These are phyloP conservation scores for Verticillium nonalfalfae DNA, from an alignment of 2,329 filamentous ascomycete species.

Conservation along the genomic window DNA sequence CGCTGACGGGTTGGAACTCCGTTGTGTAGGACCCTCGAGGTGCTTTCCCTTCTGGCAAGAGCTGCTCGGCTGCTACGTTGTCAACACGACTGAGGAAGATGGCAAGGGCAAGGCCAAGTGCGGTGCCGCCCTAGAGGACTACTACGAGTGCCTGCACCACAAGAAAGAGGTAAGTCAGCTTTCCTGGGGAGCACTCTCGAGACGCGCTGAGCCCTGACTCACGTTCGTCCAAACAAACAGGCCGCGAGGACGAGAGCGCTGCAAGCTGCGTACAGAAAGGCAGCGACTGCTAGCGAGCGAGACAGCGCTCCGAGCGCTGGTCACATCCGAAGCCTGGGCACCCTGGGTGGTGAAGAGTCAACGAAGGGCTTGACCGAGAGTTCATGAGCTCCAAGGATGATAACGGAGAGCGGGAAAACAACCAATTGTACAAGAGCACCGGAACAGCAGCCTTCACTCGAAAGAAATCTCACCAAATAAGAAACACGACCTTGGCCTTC, in stretches of 20 bases:
- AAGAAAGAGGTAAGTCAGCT: constrained; percentile 79
- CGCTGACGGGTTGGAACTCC: constrained; percentile 13
- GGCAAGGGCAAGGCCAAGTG: constrained; percentile 84
- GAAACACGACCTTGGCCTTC: background rate
- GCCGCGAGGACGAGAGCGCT: constrained; percentile 71
- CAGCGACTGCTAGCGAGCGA: constrained; percentile 66
- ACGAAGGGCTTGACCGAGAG: constrained; percentile 51
- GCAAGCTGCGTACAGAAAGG: constrained; percentile 79
- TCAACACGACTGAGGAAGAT: constrained; percentile 79
- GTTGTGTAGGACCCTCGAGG: constrained; percentile 53
- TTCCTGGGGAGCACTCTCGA: constrained; percentile 7
- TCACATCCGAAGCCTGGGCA: constrained; percentile 79
- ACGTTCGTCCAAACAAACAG: constrained; percentile 35
- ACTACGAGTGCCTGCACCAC: constrained; percentile 98
- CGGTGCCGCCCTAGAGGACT: constrained; percentile 79
- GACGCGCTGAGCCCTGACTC: background rate
- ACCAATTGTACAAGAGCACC: background rate
- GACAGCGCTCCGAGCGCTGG: constrained; percentile 77
- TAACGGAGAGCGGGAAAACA: background rate
- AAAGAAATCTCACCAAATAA: background rate
- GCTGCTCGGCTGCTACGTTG: constrained; percentile 94
- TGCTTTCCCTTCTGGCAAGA: constrained; percentile 99
- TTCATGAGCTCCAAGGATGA: background rate
- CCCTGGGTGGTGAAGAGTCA: constrained; percentile 65
- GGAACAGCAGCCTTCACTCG: background rate